Base-by-base conservation (phyloP, 495 filamentous ascomycete species). In the Aspergillus cavernicola region DNA sequence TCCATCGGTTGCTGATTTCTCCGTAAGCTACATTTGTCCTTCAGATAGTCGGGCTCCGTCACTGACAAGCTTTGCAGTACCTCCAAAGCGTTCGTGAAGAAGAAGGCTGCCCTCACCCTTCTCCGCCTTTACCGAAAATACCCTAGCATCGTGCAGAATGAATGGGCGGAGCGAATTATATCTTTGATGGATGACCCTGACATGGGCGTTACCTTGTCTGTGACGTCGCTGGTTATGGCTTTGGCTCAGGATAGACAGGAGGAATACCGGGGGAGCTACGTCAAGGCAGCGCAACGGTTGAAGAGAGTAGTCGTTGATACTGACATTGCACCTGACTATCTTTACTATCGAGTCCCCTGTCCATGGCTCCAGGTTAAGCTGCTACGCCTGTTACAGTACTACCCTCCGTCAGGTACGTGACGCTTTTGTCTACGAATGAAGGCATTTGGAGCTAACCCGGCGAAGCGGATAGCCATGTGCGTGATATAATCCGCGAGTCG, bases 311-410 rank as follows among this genome's bases (percentile, higher is more conserved):
- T 96, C 22, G 83, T 97, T 15, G 92, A 97, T 65, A 87, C 86
- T 31, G 92, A 97, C 45, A 91, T 87, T 62, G 78, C 87, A 1
- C 73, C 81, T 23, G 93, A 97, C 65, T 99, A 99, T 62, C 75
- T 95, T 33, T 99, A 99, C 69, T 99, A 99, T 77, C 96, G 96
- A 52, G 95, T 99, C 23, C 95, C 95, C 8, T 97, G 92, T 66
- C 95, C 95, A 9, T 99, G 95, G 95, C 87, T 97, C 31, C 95
- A 99, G 70, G 89, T 97, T 53, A 99, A 99, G 70, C 71, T 97
- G 11, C 66, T 99, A 51, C 82, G 90, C 38, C 64, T 99, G 44
- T 76, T 99, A 52, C 95, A 99, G 66, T 99, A 97, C 62, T 99
- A 92, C 69, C 87, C 92, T 2, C 95, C 95, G 23, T 95, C 93